These are phyloP conservation scores for Tagetes erecta DNA, from an alignment of 129 eudicot species.

Conservation along the genomic window DNA sequence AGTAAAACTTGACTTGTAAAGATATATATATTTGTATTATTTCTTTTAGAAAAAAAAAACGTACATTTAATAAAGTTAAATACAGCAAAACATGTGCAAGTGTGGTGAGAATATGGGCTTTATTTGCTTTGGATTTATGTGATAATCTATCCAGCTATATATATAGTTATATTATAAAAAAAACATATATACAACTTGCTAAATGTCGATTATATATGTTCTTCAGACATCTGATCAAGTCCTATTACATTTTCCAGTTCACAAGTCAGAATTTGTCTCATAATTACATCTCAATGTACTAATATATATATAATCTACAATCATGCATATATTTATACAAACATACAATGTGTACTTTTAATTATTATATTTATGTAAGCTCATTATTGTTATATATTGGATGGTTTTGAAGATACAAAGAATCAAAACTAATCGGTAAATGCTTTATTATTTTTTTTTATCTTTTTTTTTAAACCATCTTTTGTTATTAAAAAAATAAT, in stretches of 20 bases:
- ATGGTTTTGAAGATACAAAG: neutral
- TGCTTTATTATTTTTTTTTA: too few species aligned
- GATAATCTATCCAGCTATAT: conserved; percentile 29
- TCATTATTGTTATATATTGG: neutral
- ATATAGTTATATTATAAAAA: neutral
- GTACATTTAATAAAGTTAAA: neutral
- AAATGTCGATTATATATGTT: conserved; percentile 10
- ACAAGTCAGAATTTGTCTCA: conserved; percentile 32
- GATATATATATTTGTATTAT: too few species aligned
- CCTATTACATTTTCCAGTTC: conserved; percentile 33
- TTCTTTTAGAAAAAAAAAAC: too few species aligned
- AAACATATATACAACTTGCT: conserved; percentile 23
- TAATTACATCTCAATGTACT: conserved; percentile 15
- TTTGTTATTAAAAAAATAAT: too few species aligned
- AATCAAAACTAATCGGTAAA: too few species aligned
- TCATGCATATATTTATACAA: neutral
- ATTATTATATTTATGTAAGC: neutral
- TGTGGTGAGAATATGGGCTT: conserved; percentile 19
- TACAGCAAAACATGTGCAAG: conserved; percentile 35
- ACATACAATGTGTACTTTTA: neutral
- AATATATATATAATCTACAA: neutral
- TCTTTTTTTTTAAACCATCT: neutral
- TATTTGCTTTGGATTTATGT: conserved; percentile 13
- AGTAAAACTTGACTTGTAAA: too few species aligned
- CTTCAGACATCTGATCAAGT: conserved; percentile 19